phyloP scores from a whole-genome alignment of 2,329 filamentous ascomycete genomes.

The Ophiostoma triangulosporum region DNA sequence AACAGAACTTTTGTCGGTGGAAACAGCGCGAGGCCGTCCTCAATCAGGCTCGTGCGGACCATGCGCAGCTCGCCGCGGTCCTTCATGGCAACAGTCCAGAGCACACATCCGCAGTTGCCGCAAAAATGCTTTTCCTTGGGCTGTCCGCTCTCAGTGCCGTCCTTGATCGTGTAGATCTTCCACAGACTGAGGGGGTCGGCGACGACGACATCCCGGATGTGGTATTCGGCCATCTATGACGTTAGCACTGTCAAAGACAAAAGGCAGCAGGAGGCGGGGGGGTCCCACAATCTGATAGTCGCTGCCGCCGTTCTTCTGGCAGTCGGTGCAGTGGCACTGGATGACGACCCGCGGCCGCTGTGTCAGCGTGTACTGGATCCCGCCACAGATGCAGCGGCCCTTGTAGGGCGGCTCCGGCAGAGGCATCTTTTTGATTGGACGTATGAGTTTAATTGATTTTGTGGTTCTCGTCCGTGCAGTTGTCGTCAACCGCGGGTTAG shows the following conservation, averaged over 20 bases:
- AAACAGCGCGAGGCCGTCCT: conserved; percentile 11
- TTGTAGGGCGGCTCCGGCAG: conserved; percentile 6
- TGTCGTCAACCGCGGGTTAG: no score
- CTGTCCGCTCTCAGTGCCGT: conserved; percentile 13
- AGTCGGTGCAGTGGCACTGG: conserved; percentile 15
- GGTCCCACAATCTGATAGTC: conserved; percentile 13
- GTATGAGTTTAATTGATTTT: background rate
- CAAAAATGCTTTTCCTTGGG: conserved; percentile 16
- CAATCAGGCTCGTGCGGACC: conserved; percentile 14
- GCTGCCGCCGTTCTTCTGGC: conserved; percentile 13
- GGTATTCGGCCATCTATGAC: conserved; percentile 12
- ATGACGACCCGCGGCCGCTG: conserved; percentile 11
- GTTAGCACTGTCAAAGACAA: background rate
- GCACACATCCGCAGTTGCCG: conserved; percentile 14
- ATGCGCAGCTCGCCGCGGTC: conserved; percentile 12
- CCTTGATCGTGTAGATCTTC: conserved; percentile 13
- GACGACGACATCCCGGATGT: conserved; percentile 13
- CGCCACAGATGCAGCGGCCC: conserved; percentile 14
- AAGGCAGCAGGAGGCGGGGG: background rate
- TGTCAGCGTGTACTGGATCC: conserved; percentile 13
- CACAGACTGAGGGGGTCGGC: conserved; percentile 11
- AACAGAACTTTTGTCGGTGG: conserved; percentile 12
- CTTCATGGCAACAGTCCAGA: conserved; percentile 14
- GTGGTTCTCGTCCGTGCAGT: no score
- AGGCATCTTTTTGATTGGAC: background rate